phyloP scores from a whole-genome alignment of 805 yeast genomes.

The Metschnikowia cubensis region DNA sequence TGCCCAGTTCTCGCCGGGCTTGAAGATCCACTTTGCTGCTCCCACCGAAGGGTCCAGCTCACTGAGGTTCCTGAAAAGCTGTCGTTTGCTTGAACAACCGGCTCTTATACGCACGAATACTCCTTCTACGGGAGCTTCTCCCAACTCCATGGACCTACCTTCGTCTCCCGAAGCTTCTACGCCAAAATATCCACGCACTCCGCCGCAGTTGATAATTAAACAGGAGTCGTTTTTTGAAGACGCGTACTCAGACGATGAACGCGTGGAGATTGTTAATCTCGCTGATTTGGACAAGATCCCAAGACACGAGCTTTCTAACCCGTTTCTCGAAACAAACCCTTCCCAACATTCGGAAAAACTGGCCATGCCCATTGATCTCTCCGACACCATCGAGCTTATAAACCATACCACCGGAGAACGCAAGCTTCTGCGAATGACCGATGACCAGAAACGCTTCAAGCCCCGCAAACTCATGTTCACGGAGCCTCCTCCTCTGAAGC shows the following conservation, averaged over 20 bases:
- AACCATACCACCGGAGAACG: slow-evolving; percentile 16
- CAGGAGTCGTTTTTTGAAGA: slow-evolving; percentile 12
- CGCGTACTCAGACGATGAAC: slow-evolving; percentile 4
- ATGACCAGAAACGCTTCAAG: slow-evolving; percentile 12
- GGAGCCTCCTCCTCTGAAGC: slow-evolving; percentile 8
- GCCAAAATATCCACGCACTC: neutral
- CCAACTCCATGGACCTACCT: too few species aligned
- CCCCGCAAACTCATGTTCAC: slow-evolving; percentile 17
- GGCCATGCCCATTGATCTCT: slow-evolving; percentile 6
- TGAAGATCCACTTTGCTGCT: neutral
- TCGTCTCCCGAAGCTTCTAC: too few species aligned
- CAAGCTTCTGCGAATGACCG: slow-evolving; percentile 8
- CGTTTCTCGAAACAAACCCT: slow-evolving; percentile 9
- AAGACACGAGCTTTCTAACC: slow-evolving; percentile 10
- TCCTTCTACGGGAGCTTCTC: too few species aligned
- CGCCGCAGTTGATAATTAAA: slow-evolving; percentile 10
- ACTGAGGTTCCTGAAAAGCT: neutral
- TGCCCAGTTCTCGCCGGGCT: slow-evolving; percentile 1
- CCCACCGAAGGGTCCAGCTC: neutral
- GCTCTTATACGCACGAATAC: too few species aligned
- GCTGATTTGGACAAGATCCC: slow-evolving; percentile 12
- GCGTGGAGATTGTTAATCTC: slow-evolving; percentile 5
- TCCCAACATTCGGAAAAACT: neutral
- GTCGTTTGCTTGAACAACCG: too few species aligned
- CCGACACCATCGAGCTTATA: slow-evolving; percentile 14